These are phyloP conservation scores for Penicillium verhagenii DNA, from an alignment of 495 filamentous ascomycete genomes.

Conservation along the genomic window DNA sequence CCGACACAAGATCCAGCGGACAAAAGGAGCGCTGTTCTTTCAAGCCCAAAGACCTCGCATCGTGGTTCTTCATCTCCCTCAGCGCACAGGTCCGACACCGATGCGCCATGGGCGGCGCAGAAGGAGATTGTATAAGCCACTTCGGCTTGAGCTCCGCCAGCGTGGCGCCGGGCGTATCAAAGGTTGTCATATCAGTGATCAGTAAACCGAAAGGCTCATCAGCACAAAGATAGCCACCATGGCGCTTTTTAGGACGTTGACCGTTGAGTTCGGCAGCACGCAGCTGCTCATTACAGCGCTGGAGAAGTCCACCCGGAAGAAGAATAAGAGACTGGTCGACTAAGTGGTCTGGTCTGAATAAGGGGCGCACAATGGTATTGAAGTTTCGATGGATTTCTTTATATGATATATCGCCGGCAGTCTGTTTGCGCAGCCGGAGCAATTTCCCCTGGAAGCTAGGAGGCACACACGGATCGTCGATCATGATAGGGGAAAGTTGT, in stretches of 20 bases:
- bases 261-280: slow-evolving; percentile 29
- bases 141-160: slow-evolving; percentile 90
- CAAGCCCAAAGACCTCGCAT: slow-evolving; percentile 18
- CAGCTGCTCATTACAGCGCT: slow-evolving; percentile 53
- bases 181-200: slow-evolving; percentile 75
- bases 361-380: slow-evolving; percentile 53
- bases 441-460: slow-evolving; percentile 47
- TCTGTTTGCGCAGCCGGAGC: slow-evolving; percentile 65
- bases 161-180: slow-evolving; percentile 39
- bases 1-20: slow-evolving; percentile 55
- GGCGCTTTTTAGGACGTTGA: slow-evolving; percentile 44
- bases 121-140: slow-evolving; percentile 83
- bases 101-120: slow-evolving; percentile 60
- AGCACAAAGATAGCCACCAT: slow-evolving; percentile 57
- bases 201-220: slow-evolving; percentile 65
- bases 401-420: slow-evolving; percentile 53
- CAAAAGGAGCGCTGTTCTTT: slow-evolving; percentile 48
- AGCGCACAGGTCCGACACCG: slow-evolving; percentile 88
- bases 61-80: slow-evolving; percentile 54
- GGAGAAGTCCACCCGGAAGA: slow-evolving; percentile 46
- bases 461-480: slow-evolving; percentile 20
- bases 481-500: neutral
- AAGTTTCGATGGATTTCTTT: slow-evolving; percentile 57
- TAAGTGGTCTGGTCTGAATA: slow-evolving; percentile 57
- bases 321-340: slow-evolving; percentile 58